Evolutionary conservation across 805 yeast species (phyloP).

Genomic region (Saccharomycopsis vini): DNA sequence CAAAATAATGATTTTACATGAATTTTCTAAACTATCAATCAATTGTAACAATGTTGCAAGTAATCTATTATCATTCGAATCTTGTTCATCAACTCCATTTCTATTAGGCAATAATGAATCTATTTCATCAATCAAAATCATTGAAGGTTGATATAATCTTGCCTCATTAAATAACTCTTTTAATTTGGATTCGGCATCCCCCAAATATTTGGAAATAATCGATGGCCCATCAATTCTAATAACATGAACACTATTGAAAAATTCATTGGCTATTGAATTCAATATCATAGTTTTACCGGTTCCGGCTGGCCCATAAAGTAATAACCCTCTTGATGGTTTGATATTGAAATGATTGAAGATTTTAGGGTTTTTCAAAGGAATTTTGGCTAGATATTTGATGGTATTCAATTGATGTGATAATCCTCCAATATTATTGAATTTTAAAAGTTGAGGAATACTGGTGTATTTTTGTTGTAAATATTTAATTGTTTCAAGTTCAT

Average conservation of each 20-base stretch:
- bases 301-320: constrained; percentile 94
- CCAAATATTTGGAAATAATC: constrained; percentile 84
- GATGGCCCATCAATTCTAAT: constrained; percentile 84
- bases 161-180: constrained; percentile 83
- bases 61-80: constrained; percentile 66
- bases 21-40: constrained; percentile 68
- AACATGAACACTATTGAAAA: constrained; percentile 60
- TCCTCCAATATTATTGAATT: constrained; percentile 69
- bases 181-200: constrained; percentile 87
- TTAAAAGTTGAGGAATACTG: constrained; percentile 23
- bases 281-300: constrained; percentile 91
- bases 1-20: constrained; percentile 53
- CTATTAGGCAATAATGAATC: constrained; percentile 67
- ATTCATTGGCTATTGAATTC: constrained; percentile 69
- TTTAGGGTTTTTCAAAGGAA: constrained; percentile 73
- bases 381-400: constrained; percentile 58
- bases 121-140: constrained; percentile 85
- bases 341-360: constrained; percentile 79
- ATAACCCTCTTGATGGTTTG: constrained; percentile 87
- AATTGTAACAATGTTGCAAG: constrained; percentile 80
- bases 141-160: constrained; percentile 71
- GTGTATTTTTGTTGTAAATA: constrained; percentile 20
- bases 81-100: constrained; percentile 6
- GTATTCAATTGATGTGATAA: constrained; percentile 50
- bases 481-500: neutral